Base-by-base conservation (phyloP, 2,329 filamentous ascomycete genomes). In the Diaporthe helianthi region DNA sequence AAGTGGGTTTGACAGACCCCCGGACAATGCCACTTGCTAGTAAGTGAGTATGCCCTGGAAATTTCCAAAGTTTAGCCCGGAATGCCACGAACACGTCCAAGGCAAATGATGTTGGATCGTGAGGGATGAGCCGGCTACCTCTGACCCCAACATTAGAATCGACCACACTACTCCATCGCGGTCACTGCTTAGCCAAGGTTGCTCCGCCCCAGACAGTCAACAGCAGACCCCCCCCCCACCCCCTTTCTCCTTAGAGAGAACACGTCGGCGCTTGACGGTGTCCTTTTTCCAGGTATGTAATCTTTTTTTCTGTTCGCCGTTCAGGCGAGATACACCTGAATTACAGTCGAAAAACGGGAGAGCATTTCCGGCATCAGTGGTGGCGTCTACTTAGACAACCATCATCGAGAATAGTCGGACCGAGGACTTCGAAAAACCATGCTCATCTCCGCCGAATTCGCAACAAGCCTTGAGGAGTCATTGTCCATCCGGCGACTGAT, bases 371-470 rank as follows among this genome's bases (percentile, higher is more conserved):
- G 13, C 44, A 68, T n/a, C n/a, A n/a, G n/a, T 68, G 65, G 54
- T 54, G 9, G 53, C 65, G 19, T 38, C 65, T 19, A 53, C 65
- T 17, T 54, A 63, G 7, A 68, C 65, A 22, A 24, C 33, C 26
- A 41, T 38, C 24, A 17, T 52, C 46, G 54, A 53, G 33, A 58
- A 24, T 22, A n/a, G 17, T 36, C 54, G 7, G 26, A 26, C n/a
- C 12, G 36, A 49, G 33, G 13, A 33, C 13, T 17, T 24, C 54
- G 46, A 33, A 4, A 4, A n/a, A 26, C 5, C 54, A 63, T 51
- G 65, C n/a, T n/a, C n/a, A 68, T 22, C 65, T 63, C 15, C 54
- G 65, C 10, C 54, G 63, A 13, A 53, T 63, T 15, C 54, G 54
- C 8, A 58, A 33, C 8, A 58, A 33, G 53, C 44, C 26, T 24